Base-by-base conservation (phyloP, 306 rosid genomes). In the Mucuna pruriens region DNA sequence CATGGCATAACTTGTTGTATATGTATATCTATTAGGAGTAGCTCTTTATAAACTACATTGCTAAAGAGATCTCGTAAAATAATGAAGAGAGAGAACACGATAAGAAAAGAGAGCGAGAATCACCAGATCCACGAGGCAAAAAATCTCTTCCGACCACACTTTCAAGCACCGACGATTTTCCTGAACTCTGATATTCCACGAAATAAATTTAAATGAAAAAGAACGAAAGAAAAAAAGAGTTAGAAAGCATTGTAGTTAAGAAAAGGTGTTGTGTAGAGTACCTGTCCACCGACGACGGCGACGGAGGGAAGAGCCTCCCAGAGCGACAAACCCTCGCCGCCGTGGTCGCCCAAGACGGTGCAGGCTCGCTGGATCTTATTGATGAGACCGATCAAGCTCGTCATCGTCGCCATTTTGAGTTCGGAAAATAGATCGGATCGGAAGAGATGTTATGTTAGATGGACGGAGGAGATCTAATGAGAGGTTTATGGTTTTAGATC, bases 251-350 rank as follows among this genome's bases (percentile, higher is more conserved):
- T 29, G 52, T 11, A 46, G 75, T 68, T 22, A 7, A 12, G 19
- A 79, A 42, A 3, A 74, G 1, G 22, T 4, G 57, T n/a, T n/a
- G 19, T 7, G 69, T 16, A 15, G 2, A 15, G 6, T 62, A 95
- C 99, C 97, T 96, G 99, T 73, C 99, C 99, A 23, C 99, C 99
- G 22, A 96, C 99, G 66, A 96, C 99, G 23, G 99, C 99, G 20
- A 93, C 99, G 20, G 99, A 87, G 74, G 99, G 99, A 85, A 96
- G 99, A 84, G 99, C 99, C 89, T 96, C 99, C 98, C 99, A 96
- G 33, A 96, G 97, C 25, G 99, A 96, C 90, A 96, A 80, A 31
- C 98, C 99, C 85, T 96, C 99, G 40, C 99, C 99, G 25, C 99
- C 99, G 80, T 96, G 85, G 66, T 96, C 99, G 1, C 99, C 99